A percentile compares a stretch with the other conserved stretches of the same genome.
Evolutionary conservation across 805 yeast species (phyloP).

Genomic region (Candida insectalens): DNA sequence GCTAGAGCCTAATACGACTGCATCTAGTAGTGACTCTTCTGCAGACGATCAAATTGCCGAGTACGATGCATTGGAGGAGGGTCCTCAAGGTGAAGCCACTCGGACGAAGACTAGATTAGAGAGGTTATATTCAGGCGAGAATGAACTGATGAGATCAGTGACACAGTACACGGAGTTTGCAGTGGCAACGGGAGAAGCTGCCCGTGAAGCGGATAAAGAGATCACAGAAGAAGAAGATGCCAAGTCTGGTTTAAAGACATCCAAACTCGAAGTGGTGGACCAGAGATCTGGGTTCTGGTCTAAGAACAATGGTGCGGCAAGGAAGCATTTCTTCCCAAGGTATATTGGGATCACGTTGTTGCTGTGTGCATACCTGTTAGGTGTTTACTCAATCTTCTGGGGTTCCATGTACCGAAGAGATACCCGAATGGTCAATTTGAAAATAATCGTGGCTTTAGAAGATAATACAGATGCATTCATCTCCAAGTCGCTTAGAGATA

Average conservation of each 20-base stretch:
- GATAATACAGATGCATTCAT: constrained; percentile 22
- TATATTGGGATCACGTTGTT: constrained; percentile 10
- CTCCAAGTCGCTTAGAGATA: constrained; percentile 20
- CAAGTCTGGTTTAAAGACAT: no score
- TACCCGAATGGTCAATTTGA: constrained; percentile 23
- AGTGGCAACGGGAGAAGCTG: constrained; percentile 6
- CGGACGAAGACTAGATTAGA: no score
- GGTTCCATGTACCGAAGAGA: constrained; percentile 29
- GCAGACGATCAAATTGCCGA: no score
- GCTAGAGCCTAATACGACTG: no score
- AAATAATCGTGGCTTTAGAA: constrained; percentile 30
- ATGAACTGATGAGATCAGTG: constrained; percentile 11
- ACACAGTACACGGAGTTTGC: constrained; percentile 17
- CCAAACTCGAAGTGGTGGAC: no score
- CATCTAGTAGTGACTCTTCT: no score
- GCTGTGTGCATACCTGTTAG: constrained; percentile 29
- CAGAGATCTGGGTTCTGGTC: constrained; percentile 13
- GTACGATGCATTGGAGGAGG: no score
- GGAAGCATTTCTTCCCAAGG: constrained; percentile 8
- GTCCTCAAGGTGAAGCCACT: no score
- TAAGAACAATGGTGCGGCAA: constrained; percentile 6
- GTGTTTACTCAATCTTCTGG: constrained; percentile 40
- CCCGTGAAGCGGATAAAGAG: constrained; percentile 2
- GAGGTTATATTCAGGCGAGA: no score
- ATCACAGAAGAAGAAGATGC: constrained; percentile 1